Conservation (phyloP, 108 stramenopile species). For the Cylindrotheca closterium region DNA sequence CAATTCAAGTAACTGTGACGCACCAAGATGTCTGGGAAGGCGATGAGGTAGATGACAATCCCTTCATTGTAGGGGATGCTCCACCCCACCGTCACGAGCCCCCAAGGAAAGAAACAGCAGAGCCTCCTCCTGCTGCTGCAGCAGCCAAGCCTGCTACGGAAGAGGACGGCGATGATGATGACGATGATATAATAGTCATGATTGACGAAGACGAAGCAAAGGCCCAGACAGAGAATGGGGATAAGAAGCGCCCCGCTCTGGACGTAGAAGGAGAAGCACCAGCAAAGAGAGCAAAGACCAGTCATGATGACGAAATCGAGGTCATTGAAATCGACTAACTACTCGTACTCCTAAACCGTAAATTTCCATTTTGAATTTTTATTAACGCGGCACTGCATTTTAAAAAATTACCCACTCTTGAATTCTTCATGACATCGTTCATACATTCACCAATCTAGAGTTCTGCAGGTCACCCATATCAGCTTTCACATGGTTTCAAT, state of each 20-base stretch:
- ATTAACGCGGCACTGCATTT: too few species aligned
- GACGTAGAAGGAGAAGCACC: conserved; percentile 14
- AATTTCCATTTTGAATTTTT: too few species aligned
- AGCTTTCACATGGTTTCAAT: too few species aligned
- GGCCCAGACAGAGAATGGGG: neutral
- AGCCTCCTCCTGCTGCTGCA: neutral
- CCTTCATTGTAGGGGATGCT: conserved; percentile 60
- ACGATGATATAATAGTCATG: conserved; percentile 34
- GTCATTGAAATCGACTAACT: conserved; percentile 53
- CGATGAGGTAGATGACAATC: conserved; percentile 59
- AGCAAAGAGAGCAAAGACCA: conserved; percentile 49
- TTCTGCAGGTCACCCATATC: neutral
- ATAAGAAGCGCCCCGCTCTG: conserved; percentile 11
- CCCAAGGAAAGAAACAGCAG: neutral
- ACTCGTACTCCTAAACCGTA: too few species aligned
- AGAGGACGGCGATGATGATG: conserved; percentile 24
- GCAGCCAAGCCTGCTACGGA: conserved; percentile 6
- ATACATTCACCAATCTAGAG: neutral
- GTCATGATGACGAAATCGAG: conserved; percentile 17
- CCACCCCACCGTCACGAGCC: conserved; percentile 16
- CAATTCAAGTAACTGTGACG: conserved; percentile 66
- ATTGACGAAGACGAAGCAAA: conserved; percentile 28
- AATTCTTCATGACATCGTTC: too few species aligned
- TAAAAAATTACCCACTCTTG: too few species aligned
- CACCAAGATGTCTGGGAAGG: conserved; percentile 67